Evolutionary conservation across 768 basidiomycete genomes (phyloP).

Genomic region (Austroboletus festivus): DNA sequence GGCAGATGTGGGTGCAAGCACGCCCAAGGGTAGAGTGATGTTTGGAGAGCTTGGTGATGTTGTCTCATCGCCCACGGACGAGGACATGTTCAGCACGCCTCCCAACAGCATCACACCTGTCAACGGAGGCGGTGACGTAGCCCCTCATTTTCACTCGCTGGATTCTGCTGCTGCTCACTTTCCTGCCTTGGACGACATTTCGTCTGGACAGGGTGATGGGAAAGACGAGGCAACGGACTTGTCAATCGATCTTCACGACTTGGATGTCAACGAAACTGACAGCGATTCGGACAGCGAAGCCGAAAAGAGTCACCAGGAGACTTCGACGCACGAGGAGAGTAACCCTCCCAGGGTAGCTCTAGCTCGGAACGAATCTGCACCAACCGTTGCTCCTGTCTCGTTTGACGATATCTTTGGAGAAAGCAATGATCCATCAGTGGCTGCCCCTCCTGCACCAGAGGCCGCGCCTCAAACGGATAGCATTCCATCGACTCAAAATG

Average conservation of each 20-base stretch:
- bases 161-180: slow-evolving; percentile 30
- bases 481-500: slow-evolving; percentile 13
- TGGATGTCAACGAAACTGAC: slow-evolving; percentile 57
- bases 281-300: slow-evolving; percentile 50
- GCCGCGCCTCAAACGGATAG: slow-evolving; percentile 18
- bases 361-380: slow-evolving; percentile 10
- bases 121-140: slow-evolving; percentile 6
- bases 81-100: slow-evolving; percentile 62
- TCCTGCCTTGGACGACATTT: slow-evolving; percentile 36
- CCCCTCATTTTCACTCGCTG: slow-evolving; percentile 24
- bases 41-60: slow-evolving; percentile 17
- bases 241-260: slow-evolving; percentile 49
- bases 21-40: slow-evolving; percentile 16
- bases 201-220: slow-evolving; percentile 16
- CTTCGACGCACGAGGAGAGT: slow-evolving; percentile 18
- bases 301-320: slow-evolving; percentile 34
- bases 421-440: slow-evolving; percentile 18
- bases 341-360: slow-evolving; percentile 15
- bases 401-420: slow-evolving; percentile 61
- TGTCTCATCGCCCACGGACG: slow-evolving; percentile 34
- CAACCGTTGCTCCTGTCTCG: slow-evolving; percentile 22
- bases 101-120: slow-evolving; percentile 41
- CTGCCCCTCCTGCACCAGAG: slow-evolving; percentile 15
- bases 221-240: slow-evolving; percentile 52
- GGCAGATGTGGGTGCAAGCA: slow-evolving; percentile 18